Conservation (phyloP, 345 rosid species). For the Lepidium didymum region DNA sequence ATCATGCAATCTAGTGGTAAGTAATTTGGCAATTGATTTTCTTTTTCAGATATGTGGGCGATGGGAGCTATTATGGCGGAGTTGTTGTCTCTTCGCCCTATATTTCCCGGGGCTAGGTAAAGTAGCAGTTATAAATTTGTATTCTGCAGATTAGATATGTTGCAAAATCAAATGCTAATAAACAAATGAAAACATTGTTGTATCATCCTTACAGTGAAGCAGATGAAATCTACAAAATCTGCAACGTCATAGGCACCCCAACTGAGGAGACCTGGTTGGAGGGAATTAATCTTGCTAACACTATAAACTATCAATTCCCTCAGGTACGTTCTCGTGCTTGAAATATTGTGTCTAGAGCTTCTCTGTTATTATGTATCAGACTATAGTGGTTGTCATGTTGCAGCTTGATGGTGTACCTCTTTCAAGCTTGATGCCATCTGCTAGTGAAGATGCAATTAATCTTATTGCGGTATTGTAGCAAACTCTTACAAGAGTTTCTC, state of each 20-base stretch:
- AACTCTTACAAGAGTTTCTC: neutral
- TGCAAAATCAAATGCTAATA: neutral
- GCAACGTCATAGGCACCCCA: conserved; percentile 82
- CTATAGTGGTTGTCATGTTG: conserved; percentile 15
- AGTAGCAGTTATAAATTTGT: neutral
- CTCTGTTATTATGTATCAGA: neutral
- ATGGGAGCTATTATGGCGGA: conserved; percentile 99
- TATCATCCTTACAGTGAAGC: conserved; percentile 64
- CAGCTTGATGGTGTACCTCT: conserved; percentile 62
- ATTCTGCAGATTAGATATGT: neutral
- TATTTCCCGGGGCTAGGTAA: conserved; percentile 83
- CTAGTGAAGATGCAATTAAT: conserved; percentile 62
- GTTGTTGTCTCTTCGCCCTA: conserved; percentile 65
- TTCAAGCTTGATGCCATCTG: conserved; percentile 57
- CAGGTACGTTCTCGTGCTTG: conserved; percentile 34
- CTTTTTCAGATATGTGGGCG: conserved; percentile 81
- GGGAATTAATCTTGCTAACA: conserved; percentile 76
- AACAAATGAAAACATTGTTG: neutral
- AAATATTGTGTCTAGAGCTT: neutral
- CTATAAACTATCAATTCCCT: conserved; percentile 76
- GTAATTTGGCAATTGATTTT: neutral
- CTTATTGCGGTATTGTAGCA: conserved; percentile 45
- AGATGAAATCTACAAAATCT: conserved; percentile 94
- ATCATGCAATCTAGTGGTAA: neutral
- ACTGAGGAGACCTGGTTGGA: conserved; percentile 71